A percentile compares a stretch with the other conserved stretches of the same genome.
Evolutionary conservation across 139 green algal species (phyloP).

Genomic region (Monoraphidium neglectum): DNA sequence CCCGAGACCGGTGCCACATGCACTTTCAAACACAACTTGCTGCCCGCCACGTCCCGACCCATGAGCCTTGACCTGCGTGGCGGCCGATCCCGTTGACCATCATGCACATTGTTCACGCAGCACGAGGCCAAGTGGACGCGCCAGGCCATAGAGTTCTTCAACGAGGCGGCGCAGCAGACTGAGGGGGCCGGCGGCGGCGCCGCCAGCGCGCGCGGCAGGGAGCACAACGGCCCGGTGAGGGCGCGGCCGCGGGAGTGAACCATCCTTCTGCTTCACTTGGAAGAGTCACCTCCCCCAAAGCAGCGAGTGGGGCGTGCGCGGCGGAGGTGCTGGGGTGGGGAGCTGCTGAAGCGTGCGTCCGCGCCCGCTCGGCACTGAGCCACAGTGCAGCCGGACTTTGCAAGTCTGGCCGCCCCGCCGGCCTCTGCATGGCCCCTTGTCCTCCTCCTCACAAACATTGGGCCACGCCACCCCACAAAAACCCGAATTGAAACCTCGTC

Average conservation of each 20-base stretch:
- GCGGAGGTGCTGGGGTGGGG: too few species aligned
- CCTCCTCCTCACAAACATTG: background rate
- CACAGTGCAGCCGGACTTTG: too few species aligned
- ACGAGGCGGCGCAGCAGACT: constrained; percentile 21
- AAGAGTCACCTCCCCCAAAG: too few species aligned
- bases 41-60: background rate
- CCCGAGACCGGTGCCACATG: background rate
- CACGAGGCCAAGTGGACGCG: constrained; percentile 73
- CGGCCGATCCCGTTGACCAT: background rate
- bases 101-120: constrained; percentile 34
- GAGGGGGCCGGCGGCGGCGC: background rate
- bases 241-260: too few species aligned
- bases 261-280: too few species aligned
- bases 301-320: too few species aligned
- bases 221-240: constrained; percentile 2
- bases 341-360: too few species aligned
- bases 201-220: background rate
- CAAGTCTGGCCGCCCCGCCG: background rate
- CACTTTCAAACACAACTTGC: background rate
- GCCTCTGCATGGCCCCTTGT: background rate
- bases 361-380: too few species aligned
- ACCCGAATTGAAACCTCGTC: background rate
- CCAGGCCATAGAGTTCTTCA: constrained; percentile 65
- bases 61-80: background rate
- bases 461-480: background rate